Evolutionary conservation across 2,329 filamentous ascomycete species (phyloP).

Genomic region (Hortaea sp.): DNA sequence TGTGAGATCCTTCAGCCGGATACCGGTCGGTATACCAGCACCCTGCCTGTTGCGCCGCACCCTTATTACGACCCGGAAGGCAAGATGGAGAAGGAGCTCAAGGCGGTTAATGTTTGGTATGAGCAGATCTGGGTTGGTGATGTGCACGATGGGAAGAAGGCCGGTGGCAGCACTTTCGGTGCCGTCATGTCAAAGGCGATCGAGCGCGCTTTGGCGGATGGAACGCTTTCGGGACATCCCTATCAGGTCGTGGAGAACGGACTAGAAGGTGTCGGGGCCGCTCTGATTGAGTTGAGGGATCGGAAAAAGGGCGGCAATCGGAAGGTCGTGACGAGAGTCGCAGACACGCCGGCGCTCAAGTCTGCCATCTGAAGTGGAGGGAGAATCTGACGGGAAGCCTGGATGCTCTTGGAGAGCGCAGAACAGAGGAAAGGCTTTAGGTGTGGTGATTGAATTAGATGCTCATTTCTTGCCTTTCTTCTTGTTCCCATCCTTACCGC

Average conservation of each 20-base stretch:
- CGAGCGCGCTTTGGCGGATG: background rate
- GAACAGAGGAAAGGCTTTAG: too few species aligned
- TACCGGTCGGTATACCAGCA: background rate
- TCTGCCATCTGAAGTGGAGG: background rate
- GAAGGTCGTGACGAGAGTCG: background rate
- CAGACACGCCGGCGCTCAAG: background rate
- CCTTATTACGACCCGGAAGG: background rate
- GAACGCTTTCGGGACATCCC: background rate
- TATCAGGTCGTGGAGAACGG: background rate
- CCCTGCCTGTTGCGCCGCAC: background rate
- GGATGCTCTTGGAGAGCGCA: too few species aligned
- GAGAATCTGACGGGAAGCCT: too few species aligned
- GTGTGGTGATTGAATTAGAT: too few species aligned
- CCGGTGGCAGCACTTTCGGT: background rate
- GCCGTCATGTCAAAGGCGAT: background rate
- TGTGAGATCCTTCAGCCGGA: background rate
- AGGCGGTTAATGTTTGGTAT: background rate
- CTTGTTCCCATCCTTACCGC: constrained; percentile 18
- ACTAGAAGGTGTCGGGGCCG: background rate
- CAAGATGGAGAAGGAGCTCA: background rate
- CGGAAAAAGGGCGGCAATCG: background rate
- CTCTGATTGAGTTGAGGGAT: background rate
- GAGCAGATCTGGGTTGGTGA: background rate
- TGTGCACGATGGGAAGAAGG: background rate
- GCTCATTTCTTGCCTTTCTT: constrained; percentile 11